These are phyloP conservation scores for Globisporangium canariense DNA, from an alignment of 352 stramenopile species.

Conservation along the genomic window DNA sequence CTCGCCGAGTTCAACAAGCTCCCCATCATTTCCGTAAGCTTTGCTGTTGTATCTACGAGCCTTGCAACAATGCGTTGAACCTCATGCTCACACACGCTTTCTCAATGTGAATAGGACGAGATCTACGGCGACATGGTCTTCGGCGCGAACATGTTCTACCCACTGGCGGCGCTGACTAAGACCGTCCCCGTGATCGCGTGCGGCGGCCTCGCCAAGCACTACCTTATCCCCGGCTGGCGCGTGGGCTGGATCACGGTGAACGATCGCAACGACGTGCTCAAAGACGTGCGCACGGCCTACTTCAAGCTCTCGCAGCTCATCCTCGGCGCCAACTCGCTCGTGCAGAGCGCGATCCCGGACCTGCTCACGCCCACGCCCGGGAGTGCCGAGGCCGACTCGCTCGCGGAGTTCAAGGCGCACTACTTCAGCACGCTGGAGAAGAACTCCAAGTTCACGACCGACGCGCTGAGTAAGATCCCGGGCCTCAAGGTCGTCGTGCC, in stretches of 20 bases:
- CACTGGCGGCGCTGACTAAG: constrained; percentile 79
- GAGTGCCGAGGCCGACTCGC: constrained; percentile 52
- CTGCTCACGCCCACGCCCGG: constrained; percentile 67
- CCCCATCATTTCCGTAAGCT: constrained; percentile 91
- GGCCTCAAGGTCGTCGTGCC: constrained; percentile 86
- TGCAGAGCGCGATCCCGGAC: constrained; percentile 84
- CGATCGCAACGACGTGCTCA: constrained; percentile 77
- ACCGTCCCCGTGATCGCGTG: constrained; percentile 80
- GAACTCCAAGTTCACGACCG: constrained; percentile 86
- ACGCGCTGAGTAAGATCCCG: constrained; percentile 66
- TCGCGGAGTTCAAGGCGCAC: constrained; percentile 78
- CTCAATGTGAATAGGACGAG: constrained; percentile 41
- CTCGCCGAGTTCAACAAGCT: constrained; percentile 84
- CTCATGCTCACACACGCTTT: background rate
- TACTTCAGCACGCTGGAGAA: constrained; percentile 82
- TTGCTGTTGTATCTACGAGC: constrained; percentile 14
- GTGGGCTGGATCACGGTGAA: constrained; percentile 95
- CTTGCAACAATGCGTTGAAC: background rate
- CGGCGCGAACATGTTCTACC: constrained; percentile 67
- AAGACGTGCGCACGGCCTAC: constrained; percentile 86
- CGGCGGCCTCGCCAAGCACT: constrained; percentile 94
- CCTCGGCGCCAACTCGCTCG: constrained; percentile 89
- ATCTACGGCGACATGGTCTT: constrained; percentile 87
- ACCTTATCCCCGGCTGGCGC: constrained; percentile 93
- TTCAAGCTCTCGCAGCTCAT: constrained; percentile 92